phyloP scores from a whole-genome alignment of 352 stramenopile genomes.

The Pythium chondricola region DNA sequence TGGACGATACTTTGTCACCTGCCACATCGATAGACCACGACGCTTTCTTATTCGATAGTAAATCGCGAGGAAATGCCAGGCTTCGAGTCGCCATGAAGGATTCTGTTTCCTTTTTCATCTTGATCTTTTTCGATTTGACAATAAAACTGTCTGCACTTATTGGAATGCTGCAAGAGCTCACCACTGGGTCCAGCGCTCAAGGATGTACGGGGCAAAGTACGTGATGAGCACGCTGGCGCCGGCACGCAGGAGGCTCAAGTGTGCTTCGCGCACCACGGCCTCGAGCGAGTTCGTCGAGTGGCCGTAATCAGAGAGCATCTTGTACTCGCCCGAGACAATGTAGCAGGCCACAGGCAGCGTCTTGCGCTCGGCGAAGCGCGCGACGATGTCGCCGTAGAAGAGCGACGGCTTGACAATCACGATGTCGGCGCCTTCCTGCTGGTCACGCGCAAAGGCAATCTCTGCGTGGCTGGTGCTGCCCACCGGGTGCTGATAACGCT shows the following conservation, averaged over 20 bases:
- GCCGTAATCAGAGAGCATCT: conserved; percentile 97
- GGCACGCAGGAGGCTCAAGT: conserved; percentile 38
- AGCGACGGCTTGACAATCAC: conserved; percentile 99
- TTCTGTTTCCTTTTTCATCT: conserved; percentile 6
- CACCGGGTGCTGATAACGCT: conserved; percentile 96
- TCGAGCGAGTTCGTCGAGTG: conserved; percentile 77
- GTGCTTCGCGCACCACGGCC: conserved; percentile 77
- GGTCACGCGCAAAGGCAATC: conserved; percentile 72
- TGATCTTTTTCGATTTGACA: no score
- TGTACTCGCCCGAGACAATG: conserved; percentile 99
- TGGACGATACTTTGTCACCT: no score
- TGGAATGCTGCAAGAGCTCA: no score
- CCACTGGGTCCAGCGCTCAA: conserved; percentile 79
- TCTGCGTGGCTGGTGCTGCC: conserved; percentile 77
- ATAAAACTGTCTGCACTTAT: no score
- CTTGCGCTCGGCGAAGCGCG: conserved; percentile 88
- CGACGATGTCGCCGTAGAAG: conserved; percentile 98
- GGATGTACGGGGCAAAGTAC: conserved; percentile 93
- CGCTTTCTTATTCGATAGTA: no score
- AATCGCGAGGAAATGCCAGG: no score
- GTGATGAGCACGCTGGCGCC: conserved; percentile 94
- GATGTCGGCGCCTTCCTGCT: conserved; percentile 94
- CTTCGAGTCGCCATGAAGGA: no score
- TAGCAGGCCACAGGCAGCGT: conserved; percentile 96
- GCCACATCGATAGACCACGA: no score